Evolutionary conservation across 805 yeast species (phyloP).

Genomic region (Metschnikowia henanensis): DNA sequence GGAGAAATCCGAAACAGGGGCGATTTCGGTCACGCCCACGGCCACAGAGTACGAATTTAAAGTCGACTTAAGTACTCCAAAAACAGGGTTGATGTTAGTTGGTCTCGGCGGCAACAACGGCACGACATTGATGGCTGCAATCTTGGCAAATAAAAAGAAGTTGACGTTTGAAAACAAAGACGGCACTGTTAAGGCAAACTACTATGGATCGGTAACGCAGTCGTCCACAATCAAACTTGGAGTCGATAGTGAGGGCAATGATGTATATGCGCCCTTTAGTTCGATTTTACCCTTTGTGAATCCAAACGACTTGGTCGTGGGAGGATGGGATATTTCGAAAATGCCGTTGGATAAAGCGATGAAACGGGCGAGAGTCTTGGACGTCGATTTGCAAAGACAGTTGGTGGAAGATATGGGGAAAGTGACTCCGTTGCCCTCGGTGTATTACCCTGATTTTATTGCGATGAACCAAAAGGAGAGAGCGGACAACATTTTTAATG

Average conservation of each 20-base stretch:
- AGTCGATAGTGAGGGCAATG: constrained; percentile 75
- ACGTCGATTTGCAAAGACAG: constrained; percentile 77
- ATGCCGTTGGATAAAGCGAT: constrained; percentile 73
- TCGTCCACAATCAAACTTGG: constrained; percentile 89
- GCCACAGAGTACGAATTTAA: constrained; percentile 79
- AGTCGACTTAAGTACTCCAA: constrained; percentile 78
- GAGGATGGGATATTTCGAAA: constrained; percentile 93
- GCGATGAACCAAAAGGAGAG: constrained; percentile 92
- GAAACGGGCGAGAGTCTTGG: constrained; percentile 84
- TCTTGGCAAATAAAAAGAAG: constrained; percentile 80
- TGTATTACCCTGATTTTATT: constrained; percentile 95
- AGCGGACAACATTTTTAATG: constrained; percentile 82
- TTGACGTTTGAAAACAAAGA: constrained; percentile 79
- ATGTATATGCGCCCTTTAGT: constrained; percentile 90
- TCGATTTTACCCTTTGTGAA: constrained; percentile 82
- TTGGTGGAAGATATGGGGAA: constrained; percentile 62
- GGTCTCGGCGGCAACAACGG: constrained; percentile 98
- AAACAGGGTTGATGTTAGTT: constrained; percentile 84
- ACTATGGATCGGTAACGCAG: constrained; percentile 94
- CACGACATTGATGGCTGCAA: constrained; percentile 82
- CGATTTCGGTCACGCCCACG: constrained; percentile 67
- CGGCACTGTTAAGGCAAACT: constrained; percentile 74
- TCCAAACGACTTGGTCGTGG: constrained; percentile 87
- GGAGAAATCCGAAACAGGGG: constrained; percentile 49
- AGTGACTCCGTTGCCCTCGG: constrained; percentile 73